These are phyloP conservation scores for Simplicillium sp. DNA, from an alignment of 2,329 filamentous ascomycete genomes.

Conservation along the genomic window DNA sequence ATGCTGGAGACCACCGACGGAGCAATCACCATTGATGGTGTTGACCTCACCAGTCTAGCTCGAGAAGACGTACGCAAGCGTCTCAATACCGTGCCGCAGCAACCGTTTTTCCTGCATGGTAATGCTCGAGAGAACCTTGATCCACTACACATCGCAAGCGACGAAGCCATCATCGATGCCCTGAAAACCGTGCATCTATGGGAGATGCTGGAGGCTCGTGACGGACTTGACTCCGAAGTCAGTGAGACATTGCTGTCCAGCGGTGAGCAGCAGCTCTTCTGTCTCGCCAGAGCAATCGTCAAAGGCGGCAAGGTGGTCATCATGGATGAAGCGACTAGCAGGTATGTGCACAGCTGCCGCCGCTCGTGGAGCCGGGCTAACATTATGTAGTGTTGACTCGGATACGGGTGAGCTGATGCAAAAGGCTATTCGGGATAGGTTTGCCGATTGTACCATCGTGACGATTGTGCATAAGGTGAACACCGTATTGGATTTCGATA, in stretches of 20 bases:
- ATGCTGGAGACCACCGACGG: slow-evolving; percentile 33
- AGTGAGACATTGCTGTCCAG: slow-evolving; percentile 22
- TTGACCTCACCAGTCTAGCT: slow-evolving; percentile 20
- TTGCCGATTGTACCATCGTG: slow-evolving; percentile 39
- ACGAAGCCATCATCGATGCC: slow-evolving; percentile 30
- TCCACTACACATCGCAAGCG: slow-evolving; percentile 23
- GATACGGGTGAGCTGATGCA: slow-evolving; percentile 23
- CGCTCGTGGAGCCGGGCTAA: neutral
- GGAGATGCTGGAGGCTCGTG: slow-evolving; percentile 24
- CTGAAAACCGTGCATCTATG: slow-evolving; percentile 35
- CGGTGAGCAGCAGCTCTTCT: slow-evolving; percentile 36
- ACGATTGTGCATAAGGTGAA: slow-evolving; percentile 30
- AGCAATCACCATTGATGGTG: slow-evolving; percentile 32
- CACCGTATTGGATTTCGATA: slow-evolving; percentile 41
- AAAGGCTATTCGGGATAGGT: slow-evolving; percentile 19
- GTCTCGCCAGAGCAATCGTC: slow-evolving; percentile 25
- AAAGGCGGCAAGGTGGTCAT: slow-evolving; percentile 22
- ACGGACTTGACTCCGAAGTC: slow-evolving; percentile 26
- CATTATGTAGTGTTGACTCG: slow-evolving; percentile 19
- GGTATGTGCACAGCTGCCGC: slow-evolving; percentile 3
- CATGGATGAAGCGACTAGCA: slow-evolving; percentile 27
- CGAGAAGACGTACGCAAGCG: slow-evolving; percentile 13
- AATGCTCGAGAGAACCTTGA: slow-evolving; percentile 40
- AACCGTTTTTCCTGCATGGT: slow-evolving; percentile 38
- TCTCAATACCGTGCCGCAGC: slow-evolving; percentile 39